Percentiles rank a stretch among this genome's conserved stretches.
phyloP scores from a whole-genome alignment of 495 filamentous ascomycete species.

The Xylaria grammica region DNA sequence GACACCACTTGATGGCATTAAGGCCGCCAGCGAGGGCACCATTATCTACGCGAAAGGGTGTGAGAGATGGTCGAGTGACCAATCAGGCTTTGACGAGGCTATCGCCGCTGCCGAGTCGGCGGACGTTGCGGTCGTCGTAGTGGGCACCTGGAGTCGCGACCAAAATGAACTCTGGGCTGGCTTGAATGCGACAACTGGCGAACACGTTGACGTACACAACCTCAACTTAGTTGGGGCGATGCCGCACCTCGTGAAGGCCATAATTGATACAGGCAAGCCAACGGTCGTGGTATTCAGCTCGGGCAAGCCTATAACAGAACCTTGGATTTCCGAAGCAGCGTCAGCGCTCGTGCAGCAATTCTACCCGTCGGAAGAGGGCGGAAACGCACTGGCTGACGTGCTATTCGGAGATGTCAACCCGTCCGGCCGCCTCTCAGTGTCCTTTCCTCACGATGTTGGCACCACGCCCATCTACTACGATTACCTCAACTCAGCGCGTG shows the following conservation, averaged over 20 bases:
- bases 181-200: constrained; percentile 72
- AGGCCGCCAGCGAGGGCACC: constrained; percentile 57
- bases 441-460: constrained; percentile 66
- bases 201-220: constrained; percentile 67
- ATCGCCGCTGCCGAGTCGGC: constrained; percentile 65
- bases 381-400: constrained; percentile 77
- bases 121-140: constrained; percentile 72
- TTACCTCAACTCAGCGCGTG: constrained; percentile 69
- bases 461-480: constrained; percentile 73
- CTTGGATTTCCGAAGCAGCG: constrained; percentile 66
- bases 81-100: constrained; percentile 67
- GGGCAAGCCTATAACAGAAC: constrained; percentile 72
- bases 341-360: constrained; percentile 71
- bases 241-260: constrained; percentile 65
- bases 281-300: constrained; percentile 72
- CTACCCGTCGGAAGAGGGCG: constrained; percentile 76
- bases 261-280: constrained; percentile 67
- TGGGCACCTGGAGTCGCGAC: constrained; percentile 75
- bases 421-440: constrained; percentile 67
- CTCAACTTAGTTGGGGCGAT: constrained; percentile 74
- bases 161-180: constrained; percentile 70
- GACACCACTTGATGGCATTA: constrained; percentile 70
- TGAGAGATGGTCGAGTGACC: constrained; percentile 72
- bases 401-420: constrained; percentile 85
- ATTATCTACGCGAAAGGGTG: constrained; percentile 72